Conservation (phyloP, 2,329 filamentous ascomycete species). For the Fusarium temperatum region DNA sequence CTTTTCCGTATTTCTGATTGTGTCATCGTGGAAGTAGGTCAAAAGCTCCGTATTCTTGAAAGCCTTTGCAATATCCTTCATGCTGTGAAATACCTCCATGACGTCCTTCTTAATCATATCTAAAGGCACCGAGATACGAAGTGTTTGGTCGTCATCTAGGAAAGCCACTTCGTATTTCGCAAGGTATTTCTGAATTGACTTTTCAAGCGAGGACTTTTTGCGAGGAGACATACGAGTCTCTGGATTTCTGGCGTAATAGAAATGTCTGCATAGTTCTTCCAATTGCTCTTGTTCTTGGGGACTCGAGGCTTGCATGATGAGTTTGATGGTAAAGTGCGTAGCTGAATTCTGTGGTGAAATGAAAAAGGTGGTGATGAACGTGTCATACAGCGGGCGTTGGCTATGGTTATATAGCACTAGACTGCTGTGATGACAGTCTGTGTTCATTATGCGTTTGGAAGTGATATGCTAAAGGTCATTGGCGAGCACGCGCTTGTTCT, state of each 20-base stretch:
- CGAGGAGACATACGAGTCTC: background rate
- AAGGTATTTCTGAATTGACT: background rate
- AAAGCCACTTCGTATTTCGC: background rate
- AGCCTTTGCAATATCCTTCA: background rate
- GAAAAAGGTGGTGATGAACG: background rate
- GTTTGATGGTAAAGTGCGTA: too few species aligned
- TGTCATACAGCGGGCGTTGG: too few species aligned
- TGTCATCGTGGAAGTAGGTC: background rate
- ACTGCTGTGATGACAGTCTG: accelerated
- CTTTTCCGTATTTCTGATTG: background rate
- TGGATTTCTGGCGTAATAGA: background rate
- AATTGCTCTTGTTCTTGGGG: background rate
- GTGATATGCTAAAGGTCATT: background rate
- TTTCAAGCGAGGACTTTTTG: accelerated
- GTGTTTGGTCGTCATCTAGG: background rate
- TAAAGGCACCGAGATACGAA: background rate
- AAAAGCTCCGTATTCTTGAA: background rate
- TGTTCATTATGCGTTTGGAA: background rate
- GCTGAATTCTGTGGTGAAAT: background rate
- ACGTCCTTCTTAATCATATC: background rate
- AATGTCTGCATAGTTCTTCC: background rate
- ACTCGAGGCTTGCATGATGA: background rate
- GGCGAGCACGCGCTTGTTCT: background rate
- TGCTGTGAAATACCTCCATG: accelerated
- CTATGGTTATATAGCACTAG: background rate